Conservation (phyloP, 2,329 filamentous ascomycete genomes). For the Penicillium concentricum region DNA sequence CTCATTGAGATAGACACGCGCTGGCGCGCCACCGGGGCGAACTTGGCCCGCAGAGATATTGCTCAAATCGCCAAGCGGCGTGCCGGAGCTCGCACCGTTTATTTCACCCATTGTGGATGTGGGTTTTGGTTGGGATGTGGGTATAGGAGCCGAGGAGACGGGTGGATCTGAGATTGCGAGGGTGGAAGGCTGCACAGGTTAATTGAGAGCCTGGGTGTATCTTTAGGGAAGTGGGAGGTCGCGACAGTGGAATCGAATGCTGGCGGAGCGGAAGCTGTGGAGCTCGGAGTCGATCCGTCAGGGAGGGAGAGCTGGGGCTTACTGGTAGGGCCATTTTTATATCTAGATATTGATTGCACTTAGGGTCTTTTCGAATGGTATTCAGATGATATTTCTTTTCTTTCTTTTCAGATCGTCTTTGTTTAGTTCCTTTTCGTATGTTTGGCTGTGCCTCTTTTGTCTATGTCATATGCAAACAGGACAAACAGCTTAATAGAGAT, state of each 20-base stretch:
- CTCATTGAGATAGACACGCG: slow-evolving; percentile 68
- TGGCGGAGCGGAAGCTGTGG: slow-evolving; percentile 8
- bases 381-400: not conserved
- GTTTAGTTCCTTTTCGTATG: not conserved
- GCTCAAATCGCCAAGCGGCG: slow-evolving; percentile 36
- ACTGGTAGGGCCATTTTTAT: not conserved
- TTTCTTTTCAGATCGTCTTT: not conserved
- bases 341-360: not conserved
- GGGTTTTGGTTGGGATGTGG: not conserved
- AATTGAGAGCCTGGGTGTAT: not conserved
- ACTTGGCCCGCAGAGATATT: slow-evolving; percentile 55
- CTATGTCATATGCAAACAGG: slow-evolving; percentile 21
- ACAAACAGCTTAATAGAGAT: slow-evolving; percentile 16
- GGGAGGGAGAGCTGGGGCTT: not conserved
- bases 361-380: not conserved
- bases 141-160: not conserved
- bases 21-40: slow-evolving; percentile 65
- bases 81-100: slow-evolving; percentile 24
- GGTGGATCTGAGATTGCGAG: not conserved
- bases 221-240: not conserved
- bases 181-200: not conserved
- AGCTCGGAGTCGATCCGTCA: slow-evolving; percentile 3
- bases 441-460: not conserved
- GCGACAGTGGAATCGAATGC: not conserved
- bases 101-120: slow-evolving; percentile 22